phyloP scores from a whole-genome alignment of 805 yeast species.

The Saccharomyces eubayanus region DNA sequence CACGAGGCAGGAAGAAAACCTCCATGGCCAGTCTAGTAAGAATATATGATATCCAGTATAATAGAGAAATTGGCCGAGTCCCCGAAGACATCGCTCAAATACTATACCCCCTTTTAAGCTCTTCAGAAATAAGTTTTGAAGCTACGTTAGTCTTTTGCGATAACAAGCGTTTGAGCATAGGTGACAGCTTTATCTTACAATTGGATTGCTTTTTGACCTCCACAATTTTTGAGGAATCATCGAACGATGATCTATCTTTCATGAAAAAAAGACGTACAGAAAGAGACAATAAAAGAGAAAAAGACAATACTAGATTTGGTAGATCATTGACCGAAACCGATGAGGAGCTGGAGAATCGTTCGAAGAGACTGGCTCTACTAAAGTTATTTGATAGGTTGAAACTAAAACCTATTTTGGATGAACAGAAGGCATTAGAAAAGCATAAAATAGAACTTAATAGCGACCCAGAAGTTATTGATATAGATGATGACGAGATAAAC shows the following conservation, averaged over 20 bases:
- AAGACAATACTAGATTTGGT: constrained; percentile 5
- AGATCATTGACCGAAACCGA: constrained; percentile 39
- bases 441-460: constrained; percentile 2
- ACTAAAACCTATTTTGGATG: constrained; percentile 13
- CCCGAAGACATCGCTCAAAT: constrained; percentile 62
- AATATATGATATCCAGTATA: constrained; percentile 21
- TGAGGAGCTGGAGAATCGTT: constrained; percentile 43
- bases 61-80: constrained; percentile 66
- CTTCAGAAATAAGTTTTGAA: constrained; percentile 45
- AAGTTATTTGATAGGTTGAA: constrained; percentile 46
- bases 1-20: constrained; percentile 17
- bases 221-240: constrained; percentile 16
- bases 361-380: constrained; percentile 48
- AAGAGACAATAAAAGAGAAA: constrained; percentile 14
- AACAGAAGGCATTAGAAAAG: constrained; percentile 11
- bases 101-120: constrained; percentile 52
- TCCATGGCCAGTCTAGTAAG: constrained; percentile 31
- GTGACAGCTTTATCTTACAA: constrained; percentile 67
- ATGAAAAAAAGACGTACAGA: constrained; percentile 6
- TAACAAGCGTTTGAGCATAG: constrained; percentile 48
- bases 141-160: constrained; percentile 54
- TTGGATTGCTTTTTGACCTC: constrained; percentile 55
- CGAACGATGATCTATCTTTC: constrained; percentile 7
- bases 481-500: constrained; percentile 29
- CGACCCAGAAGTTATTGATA: constrained; percentile 27